These are phyloP conservation scores for Xylaria sp. DNA, from an alignment of 2,329 filamentous ascomycete species.

Conservation along the genomic window DNA sequence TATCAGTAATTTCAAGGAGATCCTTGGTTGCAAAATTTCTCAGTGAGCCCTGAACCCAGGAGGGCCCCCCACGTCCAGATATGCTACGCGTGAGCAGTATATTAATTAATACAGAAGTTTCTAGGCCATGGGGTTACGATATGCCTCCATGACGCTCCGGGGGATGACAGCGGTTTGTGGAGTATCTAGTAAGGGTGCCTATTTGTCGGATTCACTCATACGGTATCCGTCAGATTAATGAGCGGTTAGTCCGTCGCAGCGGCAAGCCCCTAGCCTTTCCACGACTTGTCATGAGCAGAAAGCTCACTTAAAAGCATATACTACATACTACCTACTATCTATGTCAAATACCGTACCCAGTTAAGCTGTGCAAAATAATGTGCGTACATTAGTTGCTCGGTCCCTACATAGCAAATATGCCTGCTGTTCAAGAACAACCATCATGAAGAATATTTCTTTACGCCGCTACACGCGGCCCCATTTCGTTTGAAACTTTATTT, in stretches of 20 bases:
- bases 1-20: slow-evolving; percentile 30
- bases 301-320: background rate
- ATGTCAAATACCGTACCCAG: background rate
- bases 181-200: background rate
- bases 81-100: background rate
- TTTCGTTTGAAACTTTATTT: slow-evolving; percentile 7
- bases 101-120: background rate
- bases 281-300: slow-evolving; percentile 3
- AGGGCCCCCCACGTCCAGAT: slow-evolving; percentile 15
- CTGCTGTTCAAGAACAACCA: background rate
- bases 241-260: slow-evolving; percentile 16
- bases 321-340: background rate
- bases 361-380: background rate
- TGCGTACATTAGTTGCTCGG: background rate
- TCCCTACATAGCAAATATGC: background rate
- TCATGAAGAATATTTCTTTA: background rate
- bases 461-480: background rate
- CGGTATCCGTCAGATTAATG: background rate
- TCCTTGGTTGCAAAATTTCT: slow-evolving; percentile 32
- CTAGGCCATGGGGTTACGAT: slow-evolving; percentile 4
- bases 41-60: slow-evolving; percentile 23
- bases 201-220: slow-evolving; percentile 5
- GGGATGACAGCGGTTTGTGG: slow-evolving; percentile 8
- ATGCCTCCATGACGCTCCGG: background rate
- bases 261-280: slow-evolving; percentile 17